A percentile compares a stretch with the other conserved stretches of the same genome.
These are phyloP conservation scores for Solanum sejunctum DNA, from an alignment of 257 asterid species.

Conservation along the genomic window DNA sequence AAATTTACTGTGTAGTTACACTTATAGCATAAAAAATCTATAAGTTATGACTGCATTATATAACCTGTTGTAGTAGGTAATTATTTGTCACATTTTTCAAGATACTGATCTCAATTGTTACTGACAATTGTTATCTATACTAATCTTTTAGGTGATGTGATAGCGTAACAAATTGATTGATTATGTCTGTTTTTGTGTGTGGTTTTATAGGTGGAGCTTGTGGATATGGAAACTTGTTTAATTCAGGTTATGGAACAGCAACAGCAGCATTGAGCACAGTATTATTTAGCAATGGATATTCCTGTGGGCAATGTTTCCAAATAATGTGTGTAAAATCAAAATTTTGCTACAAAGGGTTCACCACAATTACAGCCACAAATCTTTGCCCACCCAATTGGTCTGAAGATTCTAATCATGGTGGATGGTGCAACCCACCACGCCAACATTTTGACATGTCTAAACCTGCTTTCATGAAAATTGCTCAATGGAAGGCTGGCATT, in stretches of 20 bases:
- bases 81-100: background rate
- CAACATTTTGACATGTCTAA: conserved; percentile 75
- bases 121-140: background rate
- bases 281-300: conserved; percentile 60
- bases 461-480: conserved; percentile 75
- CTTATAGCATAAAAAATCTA: background rate
- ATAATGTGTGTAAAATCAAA: conserved; percentile 33
- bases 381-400: conserved; percentile 87
- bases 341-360: conserved; percentile 36
- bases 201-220: conserved; percentile 59
- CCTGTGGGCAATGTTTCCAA: conserved; percentile 79
- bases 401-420: conserved; percentile 55
- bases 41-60: background rate
- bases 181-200: background rate
- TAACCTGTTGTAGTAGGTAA: background rate
- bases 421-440: conserved; percentile 95
- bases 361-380: conserved; percentile 66
- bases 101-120: background rate
- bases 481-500: conserved; percentile 69
- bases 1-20: background rate
- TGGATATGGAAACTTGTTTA: conserved; percentile 60
- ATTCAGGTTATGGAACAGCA: conserved; percentile 55
- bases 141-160: background rate
- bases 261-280: conserved; percentile 78
- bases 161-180: background rate